Evolutionary conservation across 2,329 filamentous ascomycete species (phyloP), one percentile per base, ranked within the genome.

Genomic region (Botrytis deweyae): DNA sequence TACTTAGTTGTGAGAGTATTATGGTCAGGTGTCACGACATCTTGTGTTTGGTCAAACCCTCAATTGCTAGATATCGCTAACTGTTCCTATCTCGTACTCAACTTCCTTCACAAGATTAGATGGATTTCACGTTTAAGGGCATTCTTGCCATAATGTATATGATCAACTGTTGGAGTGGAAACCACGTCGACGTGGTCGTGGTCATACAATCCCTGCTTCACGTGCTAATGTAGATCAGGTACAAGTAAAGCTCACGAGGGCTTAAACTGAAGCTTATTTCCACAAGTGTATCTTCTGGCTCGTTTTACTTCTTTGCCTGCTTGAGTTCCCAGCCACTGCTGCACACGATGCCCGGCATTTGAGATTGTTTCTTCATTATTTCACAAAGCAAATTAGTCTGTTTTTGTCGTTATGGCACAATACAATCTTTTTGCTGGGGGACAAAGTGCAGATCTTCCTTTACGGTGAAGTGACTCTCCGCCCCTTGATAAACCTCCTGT

Each of bases 251-350:
- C n/a, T 29, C 29, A 42, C 25, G 52, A 40, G 46, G 36, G 46
- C 18, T 59, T 44, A 58, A 58, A 42, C 58, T 33, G n/a, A 59
- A 69, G 66, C 49, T 69, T 69, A 59, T 58, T 58, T 42, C 40
- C 49, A 68, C 55, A 55, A 68, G 10, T 68, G 25, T n/a, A 36
- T 65, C 42, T 64, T 64, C n/a, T 64, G 62, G 40, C 25, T 44
- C 63, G 40, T 16, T 36, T 25, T 58, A 58, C 52, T 18, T 29
- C n/a, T 18, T 40, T n/a, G 9, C 8, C 36, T 68, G 4, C 25
- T 40, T 12, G 38, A 44, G 36, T 38, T 22, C 63, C 42, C 16
- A 16, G 38, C 25, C 52, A 70, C 52, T 29, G 38, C 55, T 62
- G 40, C 20, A 64, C 58, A 44, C 52, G 52, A 40, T 18, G 20